These are phyloP conservation scores for Clonostachys chloroleuca DNA, from an alignment of 2,329 filamentous ascomycete species.

Conservation along the genomic window DNA sequence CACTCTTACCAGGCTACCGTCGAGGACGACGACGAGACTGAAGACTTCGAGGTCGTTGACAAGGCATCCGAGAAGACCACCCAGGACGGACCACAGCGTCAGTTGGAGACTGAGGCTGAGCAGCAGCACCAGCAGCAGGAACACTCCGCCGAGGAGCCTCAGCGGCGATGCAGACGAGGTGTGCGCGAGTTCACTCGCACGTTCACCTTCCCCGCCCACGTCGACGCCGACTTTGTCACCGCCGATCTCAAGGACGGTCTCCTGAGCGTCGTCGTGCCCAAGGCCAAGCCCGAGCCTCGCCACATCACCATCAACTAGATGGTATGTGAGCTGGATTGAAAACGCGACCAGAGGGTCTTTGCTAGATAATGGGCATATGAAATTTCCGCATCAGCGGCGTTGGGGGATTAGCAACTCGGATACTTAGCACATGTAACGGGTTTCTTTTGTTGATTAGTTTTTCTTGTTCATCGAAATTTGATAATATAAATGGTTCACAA, in stretches of 20 bases:
- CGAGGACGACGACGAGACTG: slow-evolving; percentile 1
- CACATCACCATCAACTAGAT: neutral
- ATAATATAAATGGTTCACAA: too few species aligned
- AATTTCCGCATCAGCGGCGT: too few species aligned
- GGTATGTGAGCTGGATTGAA: too few species aligned
- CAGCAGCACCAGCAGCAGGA: neutral
- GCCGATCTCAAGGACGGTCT: neutral
- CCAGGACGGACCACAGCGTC: neutral
- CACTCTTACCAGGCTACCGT: neutral
- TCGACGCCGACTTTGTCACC: neutral
- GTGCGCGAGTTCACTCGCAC: neutral
- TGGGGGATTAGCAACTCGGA: too few species aligned
- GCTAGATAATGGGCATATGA: too few species aligned
- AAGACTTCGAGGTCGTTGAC: neutral
- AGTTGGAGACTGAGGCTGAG: neutral
- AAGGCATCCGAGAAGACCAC: neutral
- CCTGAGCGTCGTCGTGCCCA: neutral
- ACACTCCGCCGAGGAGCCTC: neutral
- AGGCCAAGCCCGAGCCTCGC: neutral
- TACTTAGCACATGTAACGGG: too few species aligned
- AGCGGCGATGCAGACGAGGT: neutral
- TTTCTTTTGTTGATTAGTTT: too few species aligned
- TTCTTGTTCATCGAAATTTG: too few species aligned
- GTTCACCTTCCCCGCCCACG: neutral
- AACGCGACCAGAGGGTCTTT: too few species aligned